A percentile compares a stretch with the other conserved stretches of the same genome.
Evolutionary conservation across 768 basidiomycete species (phyloP).

Genomic region (Gymnopilus dilepis): DNA sequence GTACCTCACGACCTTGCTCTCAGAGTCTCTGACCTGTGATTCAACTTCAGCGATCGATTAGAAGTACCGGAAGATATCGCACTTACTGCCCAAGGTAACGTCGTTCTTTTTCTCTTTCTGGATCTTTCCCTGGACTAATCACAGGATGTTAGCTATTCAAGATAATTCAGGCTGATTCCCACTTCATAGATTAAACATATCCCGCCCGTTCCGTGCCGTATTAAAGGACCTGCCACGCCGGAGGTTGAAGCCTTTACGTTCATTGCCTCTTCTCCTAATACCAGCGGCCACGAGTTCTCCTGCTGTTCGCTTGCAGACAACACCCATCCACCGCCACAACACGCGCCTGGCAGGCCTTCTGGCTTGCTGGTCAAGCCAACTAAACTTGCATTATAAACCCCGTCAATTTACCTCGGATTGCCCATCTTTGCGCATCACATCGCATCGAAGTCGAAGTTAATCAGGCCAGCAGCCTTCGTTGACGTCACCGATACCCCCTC

Average conservation of each 20-base stretch:
- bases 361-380: slow-evolving; percentile 12
- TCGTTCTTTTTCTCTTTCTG: background rate
- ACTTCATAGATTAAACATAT: too few species aligned
- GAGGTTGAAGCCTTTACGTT: background rate
- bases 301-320: slow-evolving; percentile 1
- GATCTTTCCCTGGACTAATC: background rate
- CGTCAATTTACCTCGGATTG: slow-evolving; percentile 4
- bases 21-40: too few species aligned
- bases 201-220: slow-evolving; percentile 2
- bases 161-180: too few species aligned
- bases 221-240: background rate
- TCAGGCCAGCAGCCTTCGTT: background rate
- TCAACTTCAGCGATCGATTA: too few species aligned
- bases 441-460: slow-evolving; percentile 3
- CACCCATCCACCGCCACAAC: background rate
- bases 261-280: slow-evolving; percentile 8
- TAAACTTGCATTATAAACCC: background rate
- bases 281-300: background rate
- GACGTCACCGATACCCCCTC: background rate
- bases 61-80: too few species aligned
- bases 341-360: background rate
- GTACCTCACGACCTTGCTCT: background rate
- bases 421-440: too few species aligned
- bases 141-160: background rate
- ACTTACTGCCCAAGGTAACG: background rate